Base-by-base conservation (phyloP, 78 protist species). In the Cavenderia fasciculata region DNA sequence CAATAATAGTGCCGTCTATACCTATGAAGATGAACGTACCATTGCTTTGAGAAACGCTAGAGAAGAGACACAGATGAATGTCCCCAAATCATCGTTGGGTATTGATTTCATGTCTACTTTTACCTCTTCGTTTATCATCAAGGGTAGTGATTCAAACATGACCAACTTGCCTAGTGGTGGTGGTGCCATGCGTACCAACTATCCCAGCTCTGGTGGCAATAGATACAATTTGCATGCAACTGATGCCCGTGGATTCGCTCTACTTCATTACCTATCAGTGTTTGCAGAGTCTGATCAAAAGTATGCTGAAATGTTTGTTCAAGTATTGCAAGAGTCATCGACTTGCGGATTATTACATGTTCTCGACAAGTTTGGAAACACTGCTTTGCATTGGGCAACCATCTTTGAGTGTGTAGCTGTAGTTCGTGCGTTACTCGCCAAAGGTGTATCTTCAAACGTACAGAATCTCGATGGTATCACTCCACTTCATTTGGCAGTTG, bases 291-390 rank as follows among this genome's bases (percentile, higher is more conserved):
- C n/a, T n/a, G n/a, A n/a, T n/a, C n/a, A n/a, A n/a, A n/a, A n/a
- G n/a, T n/a, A n/a, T n/a, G n/a, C n/a, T n/a, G n/a, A n/a, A n/a
- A 49, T 41, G 74, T 73, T 5, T 19, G 33, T 12, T 8, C 59
- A 25, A 16, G 23, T 31, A 38, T 21, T 3, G 59, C 23, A 11
- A 19, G n/a, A 38, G 31, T 40, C 19, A 27, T 36, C 31, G 18
- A 25, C 33, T 4, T 23, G 25, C 59, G 16, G 18, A 44, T 21
- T 36, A 12, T 49, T 69, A 1, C 38, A 86, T 29, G 25, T 73
- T 29, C 72, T 23, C 2, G 92, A 86, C 36, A 71, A 75, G 33
- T 47, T 43, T 44, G 92, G 92, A 25, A 89, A 89, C 47, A 89
- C 87, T 11, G 51, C 79, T 25, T 40, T 89, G 12, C 94, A 89